Percentiles rank a stretch among this genome's conserved stretches.
phyloP scores from a whole-genome alignment of 345 rosid species.

The Salix udensis region DNA sequence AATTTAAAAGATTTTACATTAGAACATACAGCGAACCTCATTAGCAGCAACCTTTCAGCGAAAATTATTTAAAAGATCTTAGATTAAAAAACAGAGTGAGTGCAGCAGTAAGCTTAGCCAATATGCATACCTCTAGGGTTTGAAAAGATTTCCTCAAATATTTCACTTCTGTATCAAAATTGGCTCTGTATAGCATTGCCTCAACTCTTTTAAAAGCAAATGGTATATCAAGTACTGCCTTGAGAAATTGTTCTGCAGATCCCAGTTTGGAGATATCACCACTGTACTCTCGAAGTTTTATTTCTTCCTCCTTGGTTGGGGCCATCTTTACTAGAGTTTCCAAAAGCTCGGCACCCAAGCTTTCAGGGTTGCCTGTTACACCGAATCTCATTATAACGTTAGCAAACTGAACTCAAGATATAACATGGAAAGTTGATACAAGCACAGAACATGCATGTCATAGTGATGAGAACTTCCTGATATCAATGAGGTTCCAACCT shows the following conservation, averaged over 20 bases:
- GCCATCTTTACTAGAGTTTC: slow-evolving; percentile 98
- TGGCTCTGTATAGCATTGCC: slow-evolving; percentile 94
- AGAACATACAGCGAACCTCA: not conserved
- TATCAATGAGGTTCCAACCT: not conserved
- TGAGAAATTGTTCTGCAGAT: slow-evolving; percentile 87
- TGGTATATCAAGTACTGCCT: slow-evolving; percentile 82
- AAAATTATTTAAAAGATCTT: not conserved
- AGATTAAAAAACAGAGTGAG: not conserved
- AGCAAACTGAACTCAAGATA: slow-evolving; percentile 7
- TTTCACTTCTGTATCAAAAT: slow-evolving; percentile 83
- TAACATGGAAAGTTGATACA: not conserved
- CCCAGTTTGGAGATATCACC: slow-evolving; percentile 78
- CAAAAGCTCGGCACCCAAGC: slow-evolving; percentile 85
- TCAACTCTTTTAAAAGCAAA: slow-evolving; percentile 93
- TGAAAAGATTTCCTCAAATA: slow-evolving; percentile 82
- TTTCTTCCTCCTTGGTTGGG: slow-evolving; percentile 96
- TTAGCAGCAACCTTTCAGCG: not conserved
- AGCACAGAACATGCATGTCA: not conserved
- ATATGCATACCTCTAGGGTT: slow-evolving; percentile 68
- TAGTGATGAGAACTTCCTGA: not conserved
- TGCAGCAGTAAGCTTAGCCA: not conserved
- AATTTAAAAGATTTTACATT: not conserved
- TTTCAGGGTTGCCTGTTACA: slow-evolving; percentile 75
- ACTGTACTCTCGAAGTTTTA: slow-evolving; percentile 73
- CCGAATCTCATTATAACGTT: slow-evolving; percentile 11